Base-by-base conservation (phyloP, 2,329 filamentous ascomycete genomes). In the Bisporella sp. region DNA sequence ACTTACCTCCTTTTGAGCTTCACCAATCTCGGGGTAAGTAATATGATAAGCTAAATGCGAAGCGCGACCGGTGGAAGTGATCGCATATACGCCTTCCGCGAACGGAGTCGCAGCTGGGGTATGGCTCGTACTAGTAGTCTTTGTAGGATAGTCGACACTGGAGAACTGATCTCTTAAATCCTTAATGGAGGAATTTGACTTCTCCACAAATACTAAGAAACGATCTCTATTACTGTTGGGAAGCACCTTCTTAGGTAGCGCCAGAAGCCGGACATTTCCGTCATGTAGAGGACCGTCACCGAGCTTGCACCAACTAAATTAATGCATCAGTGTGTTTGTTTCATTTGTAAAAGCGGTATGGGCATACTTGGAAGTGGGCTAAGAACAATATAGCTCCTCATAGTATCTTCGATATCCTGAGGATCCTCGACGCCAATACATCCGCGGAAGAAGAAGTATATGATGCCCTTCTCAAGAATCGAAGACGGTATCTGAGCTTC, bases 371-470 rank as follows among this genome's bases (percentile, higher is more conserved):
- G 80, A 4, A 92, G 71, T 1, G 89, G 89, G 0, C 87, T 81
- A 4, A 96, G 76, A 11, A 95, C 77, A 60, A 96, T 83, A 70
- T 85, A 92, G 55, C 78, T 89, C 45, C 89, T 84, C 41, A 86
- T 81, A 45, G 95, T 78, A 47, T 96, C 89, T 40, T 77, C 69
- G 1, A 92, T 73, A 43, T 77, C 75, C 13, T 84, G 76, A 0
- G 89, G 84, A 5, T 87, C 76, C 4, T 89, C 79, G 30, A 87
- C 76, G 46, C 81, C 80, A 37, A 96, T 87, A 9, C 89, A 83
- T 6, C 82, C 82, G 13, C 90, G 84, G 61, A 86, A 85, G 73
- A 95, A 95, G 75, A 95, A 95, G 73, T 95, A 95, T 58, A 96
- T 83, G 59, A 93, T 78, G 4, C 90, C 90, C 62, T 93, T 95